Conservation (phyloP, 352 stramenopile genomes). For the Lagenidium giganteum region DNA sequence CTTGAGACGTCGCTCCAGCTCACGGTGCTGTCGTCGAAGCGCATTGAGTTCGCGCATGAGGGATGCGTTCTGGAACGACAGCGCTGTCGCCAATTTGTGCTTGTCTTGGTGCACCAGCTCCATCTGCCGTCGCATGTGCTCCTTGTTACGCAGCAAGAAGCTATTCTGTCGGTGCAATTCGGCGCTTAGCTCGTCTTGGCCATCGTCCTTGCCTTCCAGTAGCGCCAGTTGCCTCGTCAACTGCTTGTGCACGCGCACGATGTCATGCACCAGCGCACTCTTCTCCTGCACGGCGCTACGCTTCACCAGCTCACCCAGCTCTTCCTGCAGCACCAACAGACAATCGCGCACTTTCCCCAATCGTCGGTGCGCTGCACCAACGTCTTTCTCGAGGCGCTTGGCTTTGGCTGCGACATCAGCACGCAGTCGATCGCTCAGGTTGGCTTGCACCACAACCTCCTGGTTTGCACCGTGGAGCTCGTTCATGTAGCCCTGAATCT, state of each 20-base stretch:
- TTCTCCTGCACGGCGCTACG: slow-evolving; percentile 60
- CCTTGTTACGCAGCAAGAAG: slow-evolving; percentile 70
- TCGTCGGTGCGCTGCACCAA: slow-evolving; percentile 20
- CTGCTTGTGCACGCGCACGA: slow-evolving; percentile 62
- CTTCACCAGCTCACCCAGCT: slow-evolving; percentile 55
- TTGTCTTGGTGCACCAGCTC: slow-evolving; percentile 58
- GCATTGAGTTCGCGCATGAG: slow-evolving; percentile 64
- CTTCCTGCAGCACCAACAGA: slow-evolving; percentile 57
- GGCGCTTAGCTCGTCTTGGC: slow-evolving; percentile 47
- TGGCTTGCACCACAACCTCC: slow-evolving; percentile 64
- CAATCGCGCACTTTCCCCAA: slow-evolving; percentile 47
- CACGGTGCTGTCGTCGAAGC: slow-evolving; percentile 54
- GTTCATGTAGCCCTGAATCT: slow-evolving; percentile 59
- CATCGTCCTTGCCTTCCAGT: slow-evolving; percentile 44
- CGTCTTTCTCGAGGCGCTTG: slow-evolving; percentile 40
- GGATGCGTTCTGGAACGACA: slow-evolving; percentile 67
- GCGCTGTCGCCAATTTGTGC: slow-evolving; percentile 58
- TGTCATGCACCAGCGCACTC: slow-evolving; percentile 46
- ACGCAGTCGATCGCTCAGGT: slow-evolving; percentile 56
- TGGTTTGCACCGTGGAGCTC: slow-evolving; percentile 60
- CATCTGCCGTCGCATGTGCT: slow-evolving; percentile 59
- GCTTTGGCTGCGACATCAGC: slow-evolving; percentile 33
- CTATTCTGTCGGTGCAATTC: slow-evolving; percentile 72
- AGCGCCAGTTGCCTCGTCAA: slow-evolving; percentile 45
- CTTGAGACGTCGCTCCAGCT: slow-evolving; percentile 44